Evolutionary conservation across 768 basidiomycete genomes (phyloP).

Genomic region (Trametopsis cervina): DNA sequence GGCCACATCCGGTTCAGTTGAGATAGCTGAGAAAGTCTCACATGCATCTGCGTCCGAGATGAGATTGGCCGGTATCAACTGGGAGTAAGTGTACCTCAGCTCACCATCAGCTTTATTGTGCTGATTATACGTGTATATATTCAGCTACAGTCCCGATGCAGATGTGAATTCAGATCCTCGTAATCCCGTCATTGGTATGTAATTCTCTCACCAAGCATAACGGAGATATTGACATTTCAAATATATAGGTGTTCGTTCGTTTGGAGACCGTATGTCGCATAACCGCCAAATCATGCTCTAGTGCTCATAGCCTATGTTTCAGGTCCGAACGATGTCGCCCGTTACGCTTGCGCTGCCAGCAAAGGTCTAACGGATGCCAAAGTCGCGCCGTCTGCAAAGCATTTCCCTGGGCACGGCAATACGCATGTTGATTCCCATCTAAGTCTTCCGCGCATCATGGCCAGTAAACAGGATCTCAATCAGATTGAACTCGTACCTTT

Average conservation of each 20-base stretch:
- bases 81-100: conserved; percentile 38
- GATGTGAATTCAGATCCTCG: conserved; percentile 65
- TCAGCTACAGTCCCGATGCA: conserved; percentile 52
- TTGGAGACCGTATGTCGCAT: conserved; percentile 48
- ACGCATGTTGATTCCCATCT: conserved; percentile 68
- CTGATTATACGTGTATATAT: too few relatives aligned
- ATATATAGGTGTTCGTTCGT: conserved; percentile 55
- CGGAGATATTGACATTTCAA: too few relatives aligned
- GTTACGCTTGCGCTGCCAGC: conserved; percentile 40
- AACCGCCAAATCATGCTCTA: too few relatives aligned
- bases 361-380: conserved; percentile 40
- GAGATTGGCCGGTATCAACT: conserved; percentile 57
- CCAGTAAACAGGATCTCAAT: conserved; percentile 35
- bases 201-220: neutral
- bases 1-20: conserved; percentile 43
- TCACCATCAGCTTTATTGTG: neutral
- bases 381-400: conserved; percentile 59
- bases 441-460: conserved; percentile 53
- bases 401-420: conserved; percentile 73
- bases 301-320: too few relatives aligned
- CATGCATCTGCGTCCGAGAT: conserved; percentile 51
- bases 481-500: conserved; percentile 56
- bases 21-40: conserved; percentile 39
- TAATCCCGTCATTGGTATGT: conserved; percentile 66
- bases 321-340: conserved; percentile 50